Base-by-base conservation (phyloP, 805 yeast species). In the Cyberlindnera euphorbiae region DNA sequence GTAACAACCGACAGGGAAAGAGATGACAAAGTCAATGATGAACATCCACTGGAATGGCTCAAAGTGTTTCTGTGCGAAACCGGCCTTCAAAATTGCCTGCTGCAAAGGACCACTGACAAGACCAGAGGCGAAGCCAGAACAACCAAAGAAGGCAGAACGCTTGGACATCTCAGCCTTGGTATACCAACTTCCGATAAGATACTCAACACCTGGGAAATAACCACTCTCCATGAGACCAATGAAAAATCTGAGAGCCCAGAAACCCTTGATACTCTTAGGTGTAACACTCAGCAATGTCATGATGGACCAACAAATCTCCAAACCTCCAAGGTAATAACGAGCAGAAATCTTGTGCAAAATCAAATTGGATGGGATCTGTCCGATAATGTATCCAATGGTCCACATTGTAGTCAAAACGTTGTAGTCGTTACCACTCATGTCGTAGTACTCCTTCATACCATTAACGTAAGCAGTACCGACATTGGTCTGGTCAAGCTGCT, bases 381-480 rank as follows among this genome's bases (percentile, higher is more conserved):
- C 77, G 31, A 73, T 48, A 28, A 71, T 63, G 40, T 73, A 72
- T 4, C 78, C 79, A 12, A 67, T 66, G 1, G 76, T 65, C 67
- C 68, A 72, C 18, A 63, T 42, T 0, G 76, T 63, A 3, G 55
- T 50, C 50, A 71, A 44, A 39, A 64, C 63, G 47, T 73, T 72
- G 44, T 64, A 67, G 39, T 73, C 42, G 36, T 64, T 66, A 13
- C 57, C 62, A 26, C 51, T 44, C 67, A 70, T 64, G 17, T 49
- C 39, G 40, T 62, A 66, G 46, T 63, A 55, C 44, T 69, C 73
- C 36, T 61, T 56, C 75, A 70, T 56, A 9, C 75, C 75, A 42
- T 66, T 68, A 26, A 69, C 61, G 46, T 67, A 69, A 1, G 76
- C 74, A 1, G 69, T 67, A 15, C 64, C 58, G 19, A 69, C 49